Base-by-base conservation (phyloP, 257 asterid genomes). In the Fraxinus anomala region DNA sequence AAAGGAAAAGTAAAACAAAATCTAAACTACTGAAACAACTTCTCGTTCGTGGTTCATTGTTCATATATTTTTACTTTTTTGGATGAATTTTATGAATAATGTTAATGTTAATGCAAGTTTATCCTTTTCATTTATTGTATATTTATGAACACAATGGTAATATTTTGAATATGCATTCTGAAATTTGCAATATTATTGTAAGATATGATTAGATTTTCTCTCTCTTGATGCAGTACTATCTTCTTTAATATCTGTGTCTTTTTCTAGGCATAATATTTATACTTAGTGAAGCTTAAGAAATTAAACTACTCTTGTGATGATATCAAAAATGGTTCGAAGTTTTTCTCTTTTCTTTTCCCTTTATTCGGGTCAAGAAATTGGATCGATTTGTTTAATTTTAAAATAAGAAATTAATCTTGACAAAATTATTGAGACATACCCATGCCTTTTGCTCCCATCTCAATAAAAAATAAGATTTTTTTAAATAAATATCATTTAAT, bases 371-470 rank as follows among this genome's bases (percentile, higher is more conserved):
- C 65, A 19, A 54, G 11, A 7, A 19, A 56, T 56, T 16, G 66
- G 66, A 56, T 56, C 28, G 1, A 56, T 56, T 21, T 56, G 11
- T 17, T 56, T 26, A 19, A 56, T 56, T 56, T 56, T 51, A n/a
- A n/a, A n/a, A n/a, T 5, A 16, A 56, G 6, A 56, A 17, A 17
- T 17, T 56, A 16, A 4, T 56, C 26, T 51, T n/a, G 12, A 6
- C 66, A 56, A 56, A 56, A 56, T 56, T 56, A 19, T 56, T 56
- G 66, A n/a, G 65, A 56, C n/a, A 21, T 56, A 56, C 66, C 24
- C 9, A 8, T 56, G 23, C 3, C 10, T 24, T 8, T 19, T 61
- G 5, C 33, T 61, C 68, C 68, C 28, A 8, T 23, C 14, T 61
- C 17, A 59, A 59, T 59, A 59, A 59, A 21, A 59, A 59, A n/a